Base-by-base conservation (phyloP, 108 stramenopile species). In the Nannochloropsis salina region DNA sequence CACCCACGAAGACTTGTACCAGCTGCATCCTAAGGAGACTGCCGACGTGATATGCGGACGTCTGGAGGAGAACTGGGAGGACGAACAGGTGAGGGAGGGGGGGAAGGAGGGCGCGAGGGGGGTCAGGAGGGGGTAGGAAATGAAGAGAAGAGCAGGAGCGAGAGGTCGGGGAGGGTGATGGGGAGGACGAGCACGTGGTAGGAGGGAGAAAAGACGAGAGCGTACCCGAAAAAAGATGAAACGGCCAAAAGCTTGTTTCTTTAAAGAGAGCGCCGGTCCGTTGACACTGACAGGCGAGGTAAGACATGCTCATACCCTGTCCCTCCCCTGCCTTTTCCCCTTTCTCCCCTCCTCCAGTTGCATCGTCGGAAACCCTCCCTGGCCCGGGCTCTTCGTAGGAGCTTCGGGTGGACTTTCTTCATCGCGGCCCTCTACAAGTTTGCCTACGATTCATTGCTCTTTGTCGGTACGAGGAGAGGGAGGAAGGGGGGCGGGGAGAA, bases 331-430 rank as follows among this genome's bases (percentile, higher is more conserved):
- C 47, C 80, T 20, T 21, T 41, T 12, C 8, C 15, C 74, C 85
- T 85, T 80, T 22, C 31, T 1, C 8, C 84, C n/a, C 44, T 41
- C 47, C 11, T 42, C 18, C 40, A n/a, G n/a, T 20, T 44, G 92
- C 94, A 12, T 92, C 92, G 9, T 83, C 95, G 44, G 82, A 92
- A 10, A 15, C 47, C 47, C 47, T 51, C 47, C 47, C 47, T 51
- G 12, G 47, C 47, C 47, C 84, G 84, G 12, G 92, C 93, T 12
- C 86, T 95, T 20, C 87, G 85, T n/a, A 83, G 83, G 8, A 91
- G 95, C 40, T 95, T 94, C 89, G 95, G 96, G 2, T 44, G 82
- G 18, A 94, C 94, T 43, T 95, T 92, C 87, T 43, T 93, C 22
- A 82, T 86, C 41, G 94, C 93, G 9, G 95, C 93, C 3, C 5